Evolutionary conservation across 2,329 filamentous ascomycete species (phyloP), one percentile per base, ranked within the genome.

Genomic region (Colletotrichum australisinense): DNA sequence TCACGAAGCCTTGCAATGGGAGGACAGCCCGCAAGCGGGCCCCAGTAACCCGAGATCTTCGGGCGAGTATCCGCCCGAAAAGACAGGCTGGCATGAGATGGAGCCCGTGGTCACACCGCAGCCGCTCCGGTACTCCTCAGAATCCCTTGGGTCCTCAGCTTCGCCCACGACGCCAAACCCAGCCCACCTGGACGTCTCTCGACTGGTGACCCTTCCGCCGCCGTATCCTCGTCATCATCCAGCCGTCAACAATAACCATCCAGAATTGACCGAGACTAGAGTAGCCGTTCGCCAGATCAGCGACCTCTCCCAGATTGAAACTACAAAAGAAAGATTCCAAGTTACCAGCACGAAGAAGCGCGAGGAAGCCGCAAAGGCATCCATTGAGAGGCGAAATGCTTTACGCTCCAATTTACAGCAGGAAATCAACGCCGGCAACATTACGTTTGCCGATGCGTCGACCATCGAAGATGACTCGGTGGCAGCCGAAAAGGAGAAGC

Each of bases 141-240:
- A 82, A 2, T 85, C 84, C 1, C 73, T 84, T 9, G 80, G 79
- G 1, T 85, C 85, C 3, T 81, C 84, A 3, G 83, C 85, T 1
- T 83, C 83, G 67, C 88, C 87, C 3, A 86, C 83, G 55, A 86
- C 84, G 1, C 85, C 86, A 32, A 85, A 79, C 73, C 86, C 84
- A 42, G 83, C 88, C 77, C 91, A 91, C 71, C 84, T 98, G 4
- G 96, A 99, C 79, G 93, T 98, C 30, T 98, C 97, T 4, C 90
- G 97, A 32, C 90, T 99, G 1, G 93, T 99, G 5, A 98, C 97
- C 0, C 87, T 99, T 35, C 97, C 97, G 9, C 97, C 97, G 1
- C 94, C 97, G 2, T 98, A 97, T 81, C 97, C 97, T 1, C 92
- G 96, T 8, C 96, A 98, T 79, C 93, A 98, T 78, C 97, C 97